Percentiles rank a stretch among this genome's conserved stretches.
These are phyloP conservation scores for Trichaptum fuscoviolaceum DNA, from an alignment of 768 basidiomycete species.

Conservation along the genomic window DNA sequence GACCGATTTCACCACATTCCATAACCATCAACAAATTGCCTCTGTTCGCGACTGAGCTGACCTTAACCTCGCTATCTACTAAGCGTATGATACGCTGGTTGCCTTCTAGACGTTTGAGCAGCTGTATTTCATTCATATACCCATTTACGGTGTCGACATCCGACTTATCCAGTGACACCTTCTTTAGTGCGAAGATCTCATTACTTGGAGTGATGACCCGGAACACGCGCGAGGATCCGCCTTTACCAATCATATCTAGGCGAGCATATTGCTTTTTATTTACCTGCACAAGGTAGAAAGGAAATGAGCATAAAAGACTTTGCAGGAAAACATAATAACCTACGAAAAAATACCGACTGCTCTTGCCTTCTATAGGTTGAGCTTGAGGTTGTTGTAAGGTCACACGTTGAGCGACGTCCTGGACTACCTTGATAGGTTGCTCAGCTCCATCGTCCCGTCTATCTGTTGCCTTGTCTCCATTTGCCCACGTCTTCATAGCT, in stretches of 20 bases:
- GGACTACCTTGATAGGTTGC: conserved; percentile 19
- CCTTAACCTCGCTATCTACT: conserved; percentile 85
- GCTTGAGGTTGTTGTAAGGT: conserved; percentile 27
- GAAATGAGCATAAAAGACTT: conserved; percentile 8
- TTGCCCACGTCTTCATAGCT: conserved; percentile 40
- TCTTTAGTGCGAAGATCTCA: conserved; percentile 87
- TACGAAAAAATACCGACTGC: not conserved
- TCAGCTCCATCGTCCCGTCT: conserved; percentile 24
- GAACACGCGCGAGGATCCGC: conserved; percentile 94
- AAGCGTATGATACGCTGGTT: conserved; percentile 89
- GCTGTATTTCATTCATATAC: conserved; percentile 94
- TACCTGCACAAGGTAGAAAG: conserved; percentile 35
- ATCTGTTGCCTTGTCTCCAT: conserved; percentile 34
- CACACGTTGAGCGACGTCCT: conserved; percentile 22
- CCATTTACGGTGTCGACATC: conserved; percentile 86
- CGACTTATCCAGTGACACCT: conserved; percentile 83
- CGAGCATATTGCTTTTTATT: conserved; percentile 83
- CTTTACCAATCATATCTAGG: conserved; percentile 86
- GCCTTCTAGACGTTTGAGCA: conserved; percentile 90
- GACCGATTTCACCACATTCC: conserved; percentile 88
- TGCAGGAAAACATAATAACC: not conserved
- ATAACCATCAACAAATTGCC: conserved; percentile 82
- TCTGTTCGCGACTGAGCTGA: conserved; percentile 62
- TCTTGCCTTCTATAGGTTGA: conserved; percentile 6
- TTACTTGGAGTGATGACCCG: conserved; percentile 75